These are phyloP conservation scores for Diaporthe eres DNA, from an alignment of 2,329 filamentous ascomycete species.

Conservation along the genomic window DNA sequence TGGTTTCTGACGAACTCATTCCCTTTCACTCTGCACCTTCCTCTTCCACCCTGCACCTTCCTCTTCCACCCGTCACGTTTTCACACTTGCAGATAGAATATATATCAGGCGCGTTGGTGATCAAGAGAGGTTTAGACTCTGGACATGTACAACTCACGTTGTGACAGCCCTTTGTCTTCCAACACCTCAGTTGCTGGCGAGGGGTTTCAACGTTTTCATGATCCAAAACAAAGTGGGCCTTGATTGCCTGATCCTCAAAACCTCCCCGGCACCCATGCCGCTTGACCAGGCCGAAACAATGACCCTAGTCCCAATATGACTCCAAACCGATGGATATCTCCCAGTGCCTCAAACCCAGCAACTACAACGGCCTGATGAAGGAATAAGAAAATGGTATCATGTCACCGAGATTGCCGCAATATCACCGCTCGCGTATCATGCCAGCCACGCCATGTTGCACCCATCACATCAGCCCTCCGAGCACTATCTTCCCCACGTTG, in stretches of 20 bases:
- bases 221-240: neutral
- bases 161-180: neutral
- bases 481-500: constrained; percentile 88
- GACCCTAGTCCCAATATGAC: constrained; percentile 3
- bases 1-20: constrained; percentile 56
- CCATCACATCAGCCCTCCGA: constrained; percentile 83
- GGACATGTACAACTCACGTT: neutral
- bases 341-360: constrained; percentile 34
- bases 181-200: neutral
- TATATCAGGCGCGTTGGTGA: neutral
- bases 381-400: constrained; percentile 41
- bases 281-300: constrained; percentile 21
- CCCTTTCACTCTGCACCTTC: neutral
- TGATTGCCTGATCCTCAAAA: constrained; percentile 6
- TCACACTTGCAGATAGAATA: neutral
- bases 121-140: neutral
- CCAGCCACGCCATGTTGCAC: neutral
- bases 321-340: constrained; percentile 38
- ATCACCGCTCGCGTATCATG: neutral
- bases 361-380: constrained; percentile 21
- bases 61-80: neutral
- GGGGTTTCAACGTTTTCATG: neutral
- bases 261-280: neutral
- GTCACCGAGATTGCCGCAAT: constrained; percentile 4
- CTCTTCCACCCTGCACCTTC: neutral